These are phyloP conservation scores for Dillenia turbinata DNA, from an alignment of 164 flowering plant species.

Conservation along the genomic window DNA sequence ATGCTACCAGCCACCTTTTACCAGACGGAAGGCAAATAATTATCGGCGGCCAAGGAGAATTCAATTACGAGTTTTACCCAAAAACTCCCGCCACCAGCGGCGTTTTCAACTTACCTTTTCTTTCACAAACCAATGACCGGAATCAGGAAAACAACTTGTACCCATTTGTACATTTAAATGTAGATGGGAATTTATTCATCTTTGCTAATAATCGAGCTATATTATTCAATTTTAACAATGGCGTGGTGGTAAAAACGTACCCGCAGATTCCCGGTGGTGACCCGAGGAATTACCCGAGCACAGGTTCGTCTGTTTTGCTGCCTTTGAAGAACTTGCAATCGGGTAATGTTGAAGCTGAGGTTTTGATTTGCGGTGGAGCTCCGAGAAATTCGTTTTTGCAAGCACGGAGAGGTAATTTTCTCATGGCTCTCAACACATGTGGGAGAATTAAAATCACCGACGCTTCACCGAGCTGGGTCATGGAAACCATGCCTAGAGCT, in stretches of 20 bases:
- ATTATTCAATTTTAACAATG: conserved; percentile 30
- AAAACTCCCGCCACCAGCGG: conserved; percentile 17
- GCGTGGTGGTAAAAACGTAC: conserved; percentile 30
- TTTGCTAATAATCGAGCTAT: conserved; percentile 63
- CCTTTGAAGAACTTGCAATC: conserved; percentile 36
- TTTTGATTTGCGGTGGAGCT: conserved; percentile 55
- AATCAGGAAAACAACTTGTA: conserved; percentile 51
- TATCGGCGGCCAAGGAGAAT: conserved; percentile 64
- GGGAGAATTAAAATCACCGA: conserved; percentile 42
- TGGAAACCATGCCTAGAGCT: conserved; percentile 51
- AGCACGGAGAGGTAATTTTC: conserved; percentile 16
- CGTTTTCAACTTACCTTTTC: conserved; percentile 31
- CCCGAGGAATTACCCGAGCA: conserved; percentile 58
- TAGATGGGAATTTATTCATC: conserved; percentile 51
- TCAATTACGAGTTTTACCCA: conserved; percentile 77
- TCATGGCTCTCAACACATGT: conserved; percentile 39
- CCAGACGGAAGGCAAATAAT: conserved; percentile 65
- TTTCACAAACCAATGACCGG: conserved; percentile 39
- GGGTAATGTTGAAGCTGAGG: conserved; percentile 23
- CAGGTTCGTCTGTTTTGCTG: conserved; percentile 61
- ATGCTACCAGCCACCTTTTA: conserved; percentile 66
- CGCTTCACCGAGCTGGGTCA: conserved; percentile 37
- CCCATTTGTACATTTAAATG: conserved; percentile 50
- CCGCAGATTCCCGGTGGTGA: conserved; percentile 58
- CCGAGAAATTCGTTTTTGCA: conserved; percentile 30